A percentile compares a stretch with the other conserved stretches of the same genome.
These are phyloP conservation scores for Dorcoceras hygrometricum DNA, from an alignment of 257 asterid genomes.

Conservation along the genomic window DNA sequence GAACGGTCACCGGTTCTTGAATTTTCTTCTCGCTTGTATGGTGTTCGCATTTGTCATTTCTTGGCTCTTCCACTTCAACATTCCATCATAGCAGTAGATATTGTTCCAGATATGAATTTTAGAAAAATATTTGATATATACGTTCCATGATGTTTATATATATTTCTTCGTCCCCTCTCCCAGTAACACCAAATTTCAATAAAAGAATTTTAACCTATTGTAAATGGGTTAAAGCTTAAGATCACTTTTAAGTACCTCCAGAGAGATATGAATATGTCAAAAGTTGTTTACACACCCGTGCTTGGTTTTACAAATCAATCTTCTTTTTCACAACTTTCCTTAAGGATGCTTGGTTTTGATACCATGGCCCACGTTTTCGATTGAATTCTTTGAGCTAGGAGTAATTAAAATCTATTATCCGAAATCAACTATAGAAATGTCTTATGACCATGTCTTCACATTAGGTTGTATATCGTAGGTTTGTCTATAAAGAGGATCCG, in stretches of 20 bases:
- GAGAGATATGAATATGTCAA: background rate
- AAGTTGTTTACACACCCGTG: too few relatives aligned
- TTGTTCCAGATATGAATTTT: background rate
- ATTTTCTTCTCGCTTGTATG: slow-evolving; percentile 81
- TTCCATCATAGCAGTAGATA: slow-evolving; percentile 40
- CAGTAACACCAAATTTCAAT: background rate
- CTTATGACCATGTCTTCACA: too few relatives aligned
- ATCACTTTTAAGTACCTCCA: background rate
- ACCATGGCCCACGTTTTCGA: background rate
- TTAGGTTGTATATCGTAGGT: too few relatives aligned
- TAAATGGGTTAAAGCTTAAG: background rate
- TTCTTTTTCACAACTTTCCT: background rate
- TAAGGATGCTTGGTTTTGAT: background rate
- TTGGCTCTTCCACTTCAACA: slow-evolving; percentile 89
- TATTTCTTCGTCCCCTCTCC: too few relatives aligned
- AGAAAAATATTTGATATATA: background rate
- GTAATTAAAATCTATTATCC: background rate
- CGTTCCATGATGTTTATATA: background rate
- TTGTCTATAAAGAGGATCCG: too few relatives aligned
- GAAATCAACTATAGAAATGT: too few relatives aligned
- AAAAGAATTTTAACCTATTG: background rate
- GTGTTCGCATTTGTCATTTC: slow-evolving; percentile 87
- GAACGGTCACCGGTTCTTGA: slow-evolving; percentile 68
- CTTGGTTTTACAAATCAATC: background rate
- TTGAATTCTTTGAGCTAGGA: background rate